Evolutionary conservation across 116 monocot genomes (phyloP), one percentile per base, ranked within the genome.

Genomic region (Cymodocea nodosa): DNA sequence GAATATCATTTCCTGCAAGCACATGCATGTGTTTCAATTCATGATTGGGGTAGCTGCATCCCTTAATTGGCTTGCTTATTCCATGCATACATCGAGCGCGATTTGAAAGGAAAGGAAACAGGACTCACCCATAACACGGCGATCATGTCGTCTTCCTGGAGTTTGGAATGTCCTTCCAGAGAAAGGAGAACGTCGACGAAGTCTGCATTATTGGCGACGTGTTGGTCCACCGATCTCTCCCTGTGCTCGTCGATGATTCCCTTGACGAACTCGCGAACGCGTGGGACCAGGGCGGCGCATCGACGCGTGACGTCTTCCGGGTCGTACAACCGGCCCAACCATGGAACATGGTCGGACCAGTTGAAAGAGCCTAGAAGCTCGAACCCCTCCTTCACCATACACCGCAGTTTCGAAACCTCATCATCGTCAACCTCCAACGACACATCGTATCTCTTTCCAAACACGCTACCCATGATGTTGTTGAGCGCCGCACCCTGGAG

Each of bases 111-210:
- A n/a, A n/a, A n/a, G n/a, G n/a, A n/a, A n/a, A n/a, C n/a, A n/a
- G n/a, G 44, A 44, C 34, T 62, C 75, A 87, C 80, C 87, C 87
- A 87, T 13, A 87, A 80, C 65, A 83, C 73, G 35, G 87, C 83
- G 48, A 87, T 50, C 83, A 87, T 87, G 65, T 87, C 87, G 20
- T 80, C 52, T 30, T 80, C 74, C 13, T 77, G 72, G 36, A 86
- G 77, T 54, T 65, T 76, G 50, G 70, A 60, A 22, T 80, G 78
- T 18, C 72, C 56, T 20, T 83, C 70, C 60, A 86, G 37, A 3
- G 65, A 77, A 4, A 87, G 64, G 57, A 87, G 64, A n/a, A 87
- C 87, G 23, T 87, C 81, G 1, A 87, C 83, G 23, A 87, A 87
- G 61, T 78, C 81, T 0, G 67, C 76, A 30, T 13, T 60, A 16